phyloP scores from a whole-genome alignment of 805 yeast species.

The Saccharomycopsis sp. region DNA sequence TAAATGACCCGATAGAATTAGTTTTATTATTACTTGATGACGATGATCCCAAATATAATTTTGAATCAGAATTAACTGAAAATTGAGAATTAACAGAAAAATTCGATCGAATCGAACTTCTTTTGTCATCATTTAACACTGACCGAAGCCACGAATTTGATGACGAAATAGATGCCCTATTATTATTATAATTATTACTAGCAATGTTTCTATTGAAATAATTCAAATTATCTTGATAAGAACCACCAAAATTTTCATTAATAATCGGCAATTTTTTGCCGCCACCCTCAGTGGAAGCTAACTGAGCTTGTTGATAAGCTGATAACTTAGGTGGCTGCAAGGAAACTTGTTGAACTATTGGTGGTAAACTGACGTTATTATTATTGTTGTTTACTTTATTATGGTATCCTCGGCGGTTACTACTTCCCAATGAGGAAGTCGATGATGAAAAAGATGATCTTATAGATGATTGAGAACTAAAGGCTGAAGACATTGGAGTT shows the following conservation, averaged over 20 bases:
- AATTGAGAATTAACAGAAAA: slow-evolving; percentile 13
- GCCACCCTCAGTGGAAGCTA: slow-evolving; percentile 10
- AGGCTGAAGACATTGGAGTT: slow-evolving; percentile 17
- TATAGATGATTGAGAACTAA: slow-evolving; percentile 12
- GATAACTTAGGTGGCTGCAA: slow-evolving; percentile 14
- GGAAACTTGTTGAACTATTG: slow-evolving; percentile 11
- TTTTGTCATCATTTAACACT: slow-evolving; percentile 15
- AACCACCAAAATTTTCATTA: slow-evolving; percentile 8
- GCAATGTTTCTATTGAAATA: slow-evolving; percentile 5
- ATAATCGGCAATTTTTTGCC: slow-evolving; percentile 17
- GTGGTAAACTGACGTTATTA: slow-evolving; percentile 8
- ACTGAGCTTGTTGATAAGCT: slow-evolving; percentile 22
- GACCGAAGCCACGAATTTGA: slow-evolving; percentile 8
- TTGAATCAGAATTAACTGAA: slow-evolving; percentile 17
- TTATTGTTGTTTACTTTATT: slow-evolving; percentile 4
- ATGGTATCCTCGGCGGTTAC: not conserved
- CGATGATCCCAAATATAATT: slow-evolving; percentile 17
- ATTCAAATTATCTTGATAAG: slow-evolving; percentile 2
- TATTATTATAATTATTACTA: slow-evolving; percentile 4
- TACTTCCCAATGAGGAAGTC: slow-evolving; percentile 9
- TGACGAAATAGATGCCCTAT: not conserved
- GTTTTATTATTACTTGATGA: slow-evolving; percentile 1
- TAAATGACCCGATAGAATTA: not conserved
- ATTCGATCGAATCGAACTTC: slow-evolving; percentile 15
- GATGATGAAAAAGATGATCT: slow-evolving; percentile 15